A percentile compares a stretch with the other conserved stretches of the same genome.
Conservation (phyloP, 768 basidiomycete species). For the Mrakia blollopis region DNA sequence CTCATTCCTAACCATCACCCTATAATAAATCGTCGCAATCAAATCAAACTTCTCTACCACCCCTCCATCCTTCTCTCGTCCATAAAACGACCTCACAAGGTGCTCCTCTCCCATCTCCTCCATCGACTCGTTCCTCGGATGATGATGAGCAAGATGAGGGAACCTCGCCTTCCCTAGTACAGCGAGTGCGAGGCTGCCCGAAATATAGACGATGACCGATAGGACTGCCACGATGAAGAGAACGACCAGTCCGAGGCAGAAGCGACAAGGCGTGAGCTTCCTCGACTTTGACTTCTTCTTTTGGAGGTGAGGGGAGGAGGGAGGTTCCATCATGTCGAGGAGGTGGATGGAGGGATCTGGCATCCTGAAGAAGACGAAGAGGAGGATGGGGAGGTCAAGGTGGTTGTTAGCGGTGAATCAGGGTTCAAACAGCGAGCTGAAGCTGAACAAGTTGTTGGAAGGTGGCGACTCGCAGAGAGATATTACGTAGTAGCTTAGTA, state of each 20-base stretch:
- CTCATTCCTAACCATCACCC: neutral
- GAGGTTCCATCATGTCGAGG: too few relatives aligned
- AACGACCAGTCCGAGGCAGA: neutral
- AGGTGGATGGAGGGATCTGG: too few relatives aligned
- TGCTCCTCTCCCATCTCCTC: neutral
- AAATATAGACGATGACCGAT: neutral
- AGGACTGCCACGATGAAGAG: neutral
- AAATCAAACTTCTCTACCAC: neutral
- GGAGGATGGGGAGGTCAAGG: too few relatives aligned
- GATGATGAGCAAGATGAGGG: conserved; percentile 1
- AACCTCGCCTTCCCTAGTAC: neutral
- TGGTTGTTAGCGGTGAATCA: too few relatives aligned
- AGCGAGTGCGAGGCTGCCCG: neutral
- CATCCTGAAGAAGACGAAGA: too few relatives aligned
- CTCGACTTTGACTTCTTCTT: neutral
- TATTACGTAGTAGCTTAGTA: too few relatives aligned
- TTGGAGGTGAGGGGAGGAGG: too few relatives aligned
- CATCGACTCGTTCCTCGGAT: neutral
- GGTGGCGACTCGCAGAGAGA: too few relatives aligned
- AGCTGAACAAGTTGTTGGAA: too few relatives aligned
- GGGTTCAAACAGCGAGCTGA: too few relatives aligned
- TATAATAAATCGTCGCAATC: neutral
- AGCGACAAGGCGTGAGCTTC: conserved; percentile 1
- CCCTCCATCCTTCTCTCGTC: neutral
- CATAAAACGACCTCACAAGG: neutral